Percentiles rank a stretch among this genome's conserved stretches.
Conservation (phyloP, 352 stramenopile species). For the Sclerospora graminicola region DNA sequence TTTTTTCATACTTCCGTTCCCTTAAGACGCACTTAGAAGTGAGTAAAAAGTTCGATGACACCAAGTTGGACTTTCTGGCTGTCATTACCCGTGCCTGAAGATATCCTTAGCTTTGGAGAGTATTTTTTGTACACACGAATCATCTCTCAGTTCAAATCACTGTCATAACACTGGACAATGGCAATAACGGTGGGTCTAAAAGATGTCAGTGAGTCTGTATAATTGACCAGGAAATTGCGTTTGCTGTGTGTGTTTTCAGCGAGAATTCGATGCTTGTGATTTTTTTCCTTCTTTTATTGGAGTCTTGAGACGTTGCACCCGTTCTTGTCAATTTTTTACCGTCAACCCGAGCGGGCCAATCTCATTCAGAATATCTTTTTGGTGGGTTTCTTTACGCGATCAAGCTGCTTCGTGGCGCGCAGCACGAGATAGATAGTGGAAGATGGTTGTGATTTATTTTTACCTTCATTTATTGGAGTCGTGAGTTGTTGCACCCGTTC, state of each 20-base stretch:
- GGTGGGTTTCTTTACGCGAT: too few species aligned
- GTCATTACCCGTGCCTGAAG: constrained; percentile 80
- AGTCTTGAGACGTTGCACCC: too few species aligned
- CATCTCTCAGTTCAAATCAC: constrained; percentile 69
- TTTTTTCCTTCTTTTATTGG: constrained; percentile 92
- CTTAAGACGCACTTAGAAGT: constrained; percentile 75
- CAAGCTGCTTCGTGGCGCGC: too few species aligned
- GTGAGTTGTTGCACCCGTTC: too few species aligned
- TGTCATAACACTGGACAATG: constrained; percentile 51
- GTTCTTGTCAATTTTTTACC: too few species aligned
- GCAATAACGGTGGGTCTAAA: constrained; percentile 35
- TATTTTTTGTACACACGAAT: constrained; percentile 78
- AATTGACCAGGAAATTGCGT: constrained; percentile 78
- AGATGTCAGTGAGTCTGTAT: constrained; percentile 57
- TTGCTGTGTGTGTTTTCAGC: constrained; percentile 85
- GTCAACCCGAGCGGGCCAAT: too few species aligned
- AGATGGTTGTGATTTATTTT: too few species aligned
- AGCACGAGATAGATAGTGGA: too few species aligned
- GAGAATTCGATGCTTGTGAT: constrained; percentile 75
- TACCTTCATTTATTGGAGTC: constrained; percentile 83
- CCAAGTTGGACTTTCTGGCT: constrained; percentile 75
- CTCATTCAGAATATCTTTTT: too few species aligned
- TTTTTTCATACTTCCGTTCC: constrained; percentile 73
- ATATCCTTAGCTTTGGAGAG: constrained; percentile 69
- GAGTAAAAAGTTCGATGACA: constrained; percentile 82